A percentile compares a stretch with the other conserved stretches of the same genome.
phyloP scores from a whole-genome alignment of 345 rosid species.

The thale cress (Arabidopsis thaliana) region DNA sequence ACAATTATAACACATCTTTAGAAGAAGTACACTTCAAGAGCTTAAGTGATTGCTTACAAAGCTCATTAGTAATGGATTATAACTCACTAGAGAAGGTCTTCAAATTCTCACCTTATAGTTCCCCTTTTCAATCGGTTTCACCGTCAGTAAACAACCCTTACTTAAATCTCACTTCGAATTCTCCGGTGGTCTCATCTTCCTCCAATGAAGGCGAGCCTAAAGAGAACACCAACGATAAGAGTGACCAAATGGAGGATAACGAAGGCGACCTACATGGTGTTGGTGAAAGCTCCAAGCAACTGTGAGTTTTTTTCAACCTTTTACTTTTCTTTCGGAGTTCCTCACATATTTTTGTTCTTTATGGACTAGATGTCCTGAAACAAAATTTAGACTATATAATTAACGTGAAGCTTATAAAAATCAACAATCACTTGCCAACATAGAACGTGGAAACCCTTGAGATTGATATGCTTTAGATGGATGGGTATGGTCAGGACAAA shows the following conservation, averaged over 20 bases:
- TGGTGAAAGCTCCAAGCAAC: constrained; percentile 59
- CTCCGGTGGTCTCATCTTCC: constrained; percentile 61
- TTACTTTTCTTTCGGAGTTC: neutral
- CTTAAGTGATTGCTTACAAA: constrained; percentile 42
- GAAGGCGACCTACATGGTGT: constrained; percentile 45
- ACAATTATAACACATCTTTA: constrained; percentile 23
- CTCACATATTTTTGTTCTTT: neutral
- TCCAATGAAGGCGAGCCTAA: constrained; percentile 61
- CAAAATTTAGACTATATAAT: neutral
- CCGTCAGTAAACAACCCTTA: constrained; percentile 23
- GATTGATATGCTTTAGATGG: constrained; percentile 7
- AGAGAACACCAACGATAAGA: constrained; percentile 51
- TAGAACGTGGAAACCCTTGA: neutral
- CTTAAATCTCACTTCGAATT: constrained; percentile 43
- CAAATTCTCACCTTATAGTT: constrained; percentile 24
- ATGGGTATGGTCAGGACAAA: constrained; percentile 49
- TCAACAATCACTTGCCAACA: neutral
- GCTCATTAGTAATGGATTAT: constrained; percentile 36
- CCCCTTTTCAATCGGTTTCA: constrained; percentile 27
- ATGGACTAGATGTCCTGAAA: neutral
- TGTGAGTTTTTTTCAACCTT: constrained; percentile 41
- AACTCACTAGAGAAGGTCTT: constrained; percentile 37
- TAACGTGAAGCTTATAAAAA: neutral
- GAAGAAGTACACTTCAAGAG: constrained; percentile 35
- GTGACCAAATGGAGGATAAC: constrained; percentile 37